Conservation (phyloP, 768 basidiomycete species). For the Leccinum boreale region DNA sequence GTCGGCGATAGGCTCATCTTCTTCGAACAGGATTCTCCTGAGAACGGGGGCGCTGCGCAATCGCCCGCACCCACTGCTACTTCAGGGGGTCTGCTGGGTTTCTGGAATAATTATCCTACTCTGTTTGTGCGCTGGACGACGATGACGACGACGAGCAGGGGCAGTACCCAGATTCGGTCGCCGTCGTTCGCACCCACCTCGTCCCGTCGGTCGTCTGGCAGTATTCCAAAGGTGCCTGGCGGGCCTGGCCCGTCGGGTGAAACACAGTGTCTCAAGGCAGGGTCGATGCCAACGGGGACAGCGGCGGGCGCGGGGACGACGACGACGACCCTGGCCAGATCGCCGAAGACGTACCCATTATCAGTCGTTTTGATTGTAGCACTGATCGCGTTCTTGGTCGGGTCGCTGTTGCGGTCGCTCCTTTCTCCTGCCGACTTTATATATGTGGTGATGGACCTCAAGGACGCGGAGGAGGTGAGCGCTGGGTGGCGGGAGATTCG, state of each 20-base stretch:
- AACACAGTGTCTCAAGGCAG: background rate
- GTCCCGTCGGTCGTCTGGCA: slow-evolving; percentile 24
- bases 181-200: slow-evolving; percentile 15
- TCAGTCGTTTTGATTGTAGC: slow-evolving; percentile 71
- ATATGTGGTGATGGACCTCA: slow-evolving; percentile 62
- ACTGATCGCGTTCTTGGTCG: slow-evolving; percentile 87
- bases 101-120: slow-evolving; percentile 59
- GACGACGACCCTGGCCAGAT: slow-evolving; percentile 3
- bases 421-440: slow-evolving; percentile 91
- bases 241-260: slow-evolving; percentile 26
- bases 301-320: background rate
- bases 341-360: slow-evolving; percentile 35
- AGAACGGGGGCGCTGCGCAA: slow-evolving; percentile 22
- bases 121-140: slow-evolving; percentile 51
- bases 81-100: slow-evolving; percentile 51
- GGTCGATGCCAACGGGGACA: background rate
- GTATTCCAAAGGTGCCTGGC: slow-evolving; percentile 35
- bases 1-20: background rate
- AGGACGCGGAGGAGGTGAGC: slow-evolving; percentile 49
- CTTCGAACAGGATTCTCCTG: slow-evolving; percentile 21
- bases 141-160: slow-evolving; percentile 19
- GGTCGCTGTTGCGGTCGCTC: slow-evolving; percentile 84
- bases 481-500: slow-evolving; percentile 82
- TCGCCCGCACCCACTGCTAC: slow-evolving; percentile 20
- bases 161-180: slow-evolving; percentile 14